Base-by-base conservation (phyloP, 2,329 filamentous ascomycete genomes). In the Blastomyces emzantsi region DNA sequence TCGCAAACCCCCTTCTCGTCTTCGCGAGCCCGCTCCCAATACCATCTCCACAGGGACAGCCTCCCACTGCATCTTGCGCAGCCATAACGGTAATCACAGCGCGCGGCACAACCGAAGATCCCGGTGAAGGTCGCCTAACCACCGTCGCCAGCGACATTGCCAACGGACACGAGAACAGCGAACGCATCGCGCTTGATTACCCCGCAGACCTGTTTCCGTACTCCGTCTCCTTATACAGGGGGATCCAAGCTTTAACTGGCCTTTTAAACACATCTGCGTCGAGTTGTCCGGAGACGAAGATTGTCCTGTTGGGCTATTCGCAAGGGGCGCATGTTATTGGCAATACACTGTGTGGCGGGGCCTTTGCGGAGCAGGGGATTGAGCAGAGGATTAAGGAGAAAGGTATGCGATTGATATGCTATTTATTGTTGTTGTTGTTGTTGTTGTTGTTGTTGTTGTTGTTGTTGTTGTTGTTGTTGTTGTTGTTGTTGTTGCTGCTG, bases 281-380 rank as follows among this genome's bases (percentile, higher is more conserved):
- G 11, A 52, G 64, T 19, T 74, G 73, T 54, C 71, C 71, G 17
- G 52, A 66, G 45, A 66, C 71, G 22, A 70, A 70, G 62, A 65
- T 74, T 17, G 70, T 73, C 8, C 61, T 74, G 36, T 17, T 70
- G 39, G 72, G 73, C 13, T 74, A 73, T 64, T 73, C 71, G 15
- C 72, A 74, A 63, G 73, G 73, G 1, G 73, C 69, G 2, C 67
- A 70, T 59, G 65, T 74, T 30, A 67, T 73, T 57, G 70, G 69
- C 2, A 72, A 74, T 65, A 66, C 68, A 17, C 60, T 74, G 55
- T 69, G 69, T 45, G 72, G 72, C n/a, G 70, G 70, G 7, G 30
- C 33, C 25, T 49, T 60, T n/a, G 68, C 65, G n/a, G 25, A 60
- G 49, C 49, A 17, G 8, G 58, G 65, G 19, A 61, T 69, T 63